Evolutionary conservation across 164 flowering plant genomes (phyloP), one percentile per base, ranked within the genome.

Genomic region (Tetracentron sinense): DNA sequence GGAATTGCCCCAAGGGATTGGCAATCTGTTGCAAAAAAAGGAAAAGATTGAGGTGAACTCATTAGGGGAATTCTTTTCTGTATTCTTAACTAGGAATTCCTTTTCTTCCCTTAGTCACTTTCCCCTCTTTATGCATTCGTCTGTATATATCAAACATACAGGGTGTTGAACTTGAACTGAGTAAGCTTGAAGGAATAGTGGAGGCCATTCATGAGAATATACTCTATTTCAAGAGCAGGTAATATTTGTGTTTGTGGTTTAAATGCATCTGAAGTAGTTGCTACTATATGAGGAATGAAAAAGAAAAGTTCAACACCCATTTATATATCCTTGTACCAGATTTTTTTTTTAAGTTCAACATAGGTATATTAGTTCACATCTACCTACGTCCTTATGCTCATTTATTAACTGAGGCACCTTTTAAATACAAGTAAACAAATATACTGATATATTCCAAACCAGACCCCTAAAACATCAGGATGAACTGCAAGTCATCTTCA

Each of bases 1-100:
- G 98, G 98, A 68, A 83, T 93, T 75, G 96, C 90, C 10, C 91
- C 98, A 1, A 90, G 80, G 73, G 98, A 93, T 74, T 93, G 98
- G 98, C 94, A 93, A 1, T 82, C 98, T 17, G 89, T 90, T 71
- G 98, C 98, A 21, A 85, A 70, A n/a, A 68, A 90, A 86, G 73
- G 98, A 93, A 69, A 85, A 87, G 65, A 73, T 93, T 55, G 95
- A 90, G 90, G 98, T 86, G 59, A 62, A 33, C 8, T 33, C 38
- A 33, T 33, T 4, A 33, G 4, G 4, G 4, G 38, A 33, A 6
- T 46, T 19, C 16, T 49, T 49, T 20, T 2, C 26, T 49, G 16
- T n/a, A 49, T 49, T 49, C 25, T 49, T 22, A 3, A n/a, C 7
- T 52, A 33, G 4, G 6, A 28, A 26, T 46, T 46, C 30, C 20